Percentiles rank a stretch among this genome's conserved stretches.
phyloP scores from a whole-genome alignment of 2,329 filamentous ascomycete genomes.

The Chrysoporthe cubensis region DNA sequence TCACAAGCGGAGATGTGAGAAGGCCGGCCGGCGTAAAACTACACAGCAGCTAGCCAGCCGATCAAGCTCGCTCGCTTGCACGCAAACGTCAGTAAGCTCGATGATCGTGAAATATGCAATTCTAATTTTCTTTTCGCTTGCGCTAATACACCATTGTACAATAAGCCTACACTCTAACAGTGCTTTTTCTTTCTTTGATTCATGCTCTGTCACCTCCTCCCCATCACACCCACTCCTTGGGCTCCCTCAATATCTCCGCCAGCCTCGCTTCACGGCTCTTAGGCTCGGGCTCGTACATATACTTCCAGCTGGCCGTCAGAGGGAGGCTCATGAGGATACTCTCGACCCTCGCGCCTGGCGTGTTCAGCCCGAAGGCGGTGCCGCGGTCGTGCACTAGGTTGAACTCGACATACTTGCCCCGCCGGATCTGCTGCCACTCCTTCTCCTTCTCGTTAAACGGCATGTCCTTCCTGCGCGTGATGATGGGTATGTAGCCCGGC shows the following conservation, averaged over 20 bases:
- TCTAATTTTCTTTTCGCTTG: slow-evolving; percentile 5
- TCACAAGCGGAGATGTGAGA: background rate
- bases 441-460: slow-evolving; percentile 84
- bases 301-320: slow-evolving; percentile 89
- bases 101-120: background rate
- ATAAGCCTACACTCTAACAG: background rate
- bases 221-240: slow-evolving; percentile 67
- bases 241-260: slow-evolving; percentile 69
- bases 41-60: background rate
- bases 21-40: background rate
- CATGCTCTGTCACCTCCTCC: background rate
- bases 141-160: slow-evolving; percentile 1
- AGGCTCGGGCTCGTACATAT: slow-evolving; percentile 82
- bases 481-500: slow-evolving; percentile 87
- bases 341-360: slow-evolving; percentile 88
- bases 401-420: slow-evolving; percentile 98
- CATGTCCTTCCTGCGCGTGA: slow-evolving; percentile 89
- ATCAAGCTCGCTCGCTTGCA: background rate
- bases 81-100: background rate
- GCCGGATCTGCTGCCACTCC: slow-evolving; percentile 92
- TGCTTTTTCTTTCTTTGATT: background rate
- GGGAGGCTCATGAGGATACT: slow-evolving; percentile 98
- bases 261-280: slow-evolving; percentile 79
- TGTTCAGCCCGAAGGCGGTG: slow-evolving; percentile 91
- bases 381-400: slow-evolving; percentile 97